Evolutionary conservation across 1,284 basidiomycete species (phyloP).

Genomic region (Peniophora sp.): DNA sequence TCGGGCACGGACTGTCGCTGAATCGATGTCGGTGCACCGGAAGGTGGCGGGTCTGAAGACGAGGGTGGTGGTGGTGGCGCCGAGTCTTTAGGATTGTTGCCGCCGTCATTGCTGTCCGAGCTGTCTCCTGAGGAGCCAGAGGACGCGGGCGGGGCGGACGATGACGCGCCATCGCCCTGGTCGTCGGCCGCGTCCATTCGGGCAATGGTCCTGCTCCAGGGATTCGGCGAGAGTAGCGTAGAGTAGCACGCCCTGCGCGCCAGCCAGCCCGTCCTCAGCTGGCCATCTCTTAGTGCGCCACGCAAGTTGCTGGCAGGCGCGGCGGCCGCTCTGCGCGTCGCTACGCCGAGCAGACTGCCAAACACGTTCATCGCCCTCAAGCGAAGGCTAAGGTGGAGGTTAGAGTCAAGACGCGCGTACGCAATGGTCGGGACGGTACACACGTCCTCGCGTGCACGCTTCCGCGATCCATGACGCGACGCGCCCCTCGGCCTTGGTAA

Average conservation of each 20-base stretch:
- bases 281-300: background rate
- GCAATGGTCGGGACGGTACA: too few species aligned
- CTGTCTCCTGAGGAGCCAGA: conserved; percentile 18
- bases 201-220: background rate
- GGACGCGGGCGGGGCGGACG: conserved; percentile 15
- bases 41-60: conserved; percentile 21
- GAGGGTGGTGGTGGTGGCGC: conserved; percentile 26
- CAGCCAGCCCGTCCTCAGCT: background rate
- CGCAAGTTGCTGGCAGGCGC: background rate
- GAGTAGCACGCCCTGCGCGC: conserved; percentile 4
- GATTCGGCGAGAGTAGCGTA: conserved; percentile 4
- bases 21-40: conserved; percentile 47
- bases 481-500: too few species aligned
- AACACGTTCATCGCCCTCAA: background rate
- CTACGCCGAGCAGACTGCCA: conserved; percentile 5
- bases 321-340: conserved; percentile 3
- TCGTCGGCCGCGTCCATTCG: conserved; percentile 12
- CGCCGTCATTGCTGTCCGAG: conserved; percentile 18
- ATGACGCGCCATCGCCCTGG: conserved; percentile 14
- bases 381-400: too few species aligned
- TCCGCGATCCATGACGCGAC: too few species aligned
- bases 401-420: too few species aligned
- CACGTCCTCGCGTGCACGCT: too few species aligned
- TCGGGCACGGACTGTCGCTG: conserved; percentile 82
- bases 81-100: conserved; percentile 8